phyloP scores from a whole-genome alignment of 2,329 filamentous ascomycete genomes.

The Teratosphaeria nubilosa region DNA sequence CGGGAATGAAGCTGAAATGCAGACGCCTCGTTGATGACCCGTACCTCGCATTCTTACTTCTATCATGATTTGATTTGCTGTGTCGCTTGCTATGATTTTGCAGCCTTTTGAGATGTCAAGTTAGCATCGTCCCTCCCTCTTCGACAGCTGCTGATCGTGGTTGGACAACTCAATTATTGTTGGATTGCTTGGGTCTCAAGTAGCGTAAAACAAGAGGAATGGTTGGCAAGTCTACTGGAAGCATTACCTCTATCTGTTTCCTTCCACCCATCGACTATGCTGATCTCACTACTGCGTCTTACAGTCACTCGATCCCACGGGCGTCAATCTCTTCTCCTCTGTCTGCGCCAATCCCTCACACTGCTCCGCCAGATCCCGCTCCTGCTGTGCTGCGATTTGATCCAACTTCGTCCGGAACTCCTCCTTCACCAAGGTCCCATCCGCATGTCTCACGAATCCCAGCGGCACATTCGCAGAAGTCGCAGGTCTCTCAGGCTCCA shows the following conservation, averaged over 20 bases:
- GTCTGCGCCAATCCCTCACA: not conserved
- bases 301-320: not conserved
- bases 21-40: not conserved
- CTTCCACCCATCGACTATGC: not conserved
- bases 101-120: not conserved
- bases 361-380: not conserved
- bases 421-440: not conserved
- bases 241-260: not conserved
- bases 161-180: too few relatives aligned
- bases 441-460: not conserved
- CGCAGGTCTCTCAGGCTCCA: not conserved
- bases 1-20: not conserved
- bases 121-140: not conserved
- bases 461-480: not conserved
- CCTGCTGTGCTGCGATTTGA: not conserved
- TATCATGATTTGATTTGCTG: not conserved
- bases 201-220: too few relatives aligned
- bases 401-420: not conserved
- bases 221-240: not conserved
- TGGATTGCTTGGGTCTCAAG: too few relatives aligned
- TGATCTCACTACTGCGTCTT: not conserved
- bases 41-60: not conserved
- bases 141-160: not conserved
- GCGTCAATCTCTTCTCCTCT: not conserved
- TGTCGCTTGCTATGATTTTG: not conserved